Evolutionary conservation across 768 basidiomycete genomes (phyloP), one percentile per base, ranked within the genome.

Genomic region (Suillus clintonianus): DNA sequence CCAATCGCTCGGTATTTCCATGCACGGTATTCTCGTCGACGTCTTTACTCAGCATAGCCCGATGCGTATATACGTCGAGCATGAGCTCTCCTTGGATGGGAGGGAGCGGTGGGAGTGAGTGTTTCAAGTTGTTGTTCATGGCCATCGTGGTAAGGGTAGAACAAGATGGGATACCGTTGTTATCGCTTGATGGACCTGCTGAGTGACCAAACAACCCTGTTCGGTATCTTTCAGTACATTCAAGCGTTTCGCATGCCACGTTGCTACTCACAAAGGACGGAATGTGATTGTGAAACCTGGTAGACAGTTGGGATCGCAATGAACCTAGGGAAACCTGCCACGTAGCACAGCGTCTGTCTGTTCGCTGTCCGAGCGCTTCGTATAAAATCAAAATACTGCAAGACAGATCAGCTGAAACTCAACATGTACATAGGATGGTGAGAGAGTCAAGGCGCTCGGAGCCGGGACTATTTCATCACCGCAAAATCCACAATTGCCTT

Each of bases 1-100:
- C 82, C 14, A 92, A 81, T 51, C 90, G 85, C 27, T 85, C 82
- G 24, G 79, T 81, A 67, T 87, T 85, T 13, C 88, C 86, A 67
- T 87, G 88, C 27, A 53, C 34, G 15, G 60, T 58, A 57, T 27
- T n/a, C 54, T 74, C 74, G 19, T 72, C 67, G 47, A 83, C 80
- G 5, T 82, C 76, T 34, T 81, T 82, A 5, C 72, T 68, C 13
- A 67, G 67, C 9, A 59, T 59, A 3, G 83, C 79, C 36, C 70
- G 72, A 60, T 88, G 86, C 0, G 83, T 85, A 72, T 80, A 85
- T 58, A 89, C 80, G 67, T 88, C 86, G 61, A 90, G 81, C 55
- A 86, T 71, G 53, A 87, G 74, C 64, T 87, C 83, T 10, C 84
- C 86, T 14, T 83, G 81, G 67, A 89, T 85, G 66, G 78, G 72